Evolutionary conservation across 169 alveolate genomes (phyloP), one percentile per base, ranked within the genome.

Genomic region (Ichthyophthirius multifiliis): DNA sequence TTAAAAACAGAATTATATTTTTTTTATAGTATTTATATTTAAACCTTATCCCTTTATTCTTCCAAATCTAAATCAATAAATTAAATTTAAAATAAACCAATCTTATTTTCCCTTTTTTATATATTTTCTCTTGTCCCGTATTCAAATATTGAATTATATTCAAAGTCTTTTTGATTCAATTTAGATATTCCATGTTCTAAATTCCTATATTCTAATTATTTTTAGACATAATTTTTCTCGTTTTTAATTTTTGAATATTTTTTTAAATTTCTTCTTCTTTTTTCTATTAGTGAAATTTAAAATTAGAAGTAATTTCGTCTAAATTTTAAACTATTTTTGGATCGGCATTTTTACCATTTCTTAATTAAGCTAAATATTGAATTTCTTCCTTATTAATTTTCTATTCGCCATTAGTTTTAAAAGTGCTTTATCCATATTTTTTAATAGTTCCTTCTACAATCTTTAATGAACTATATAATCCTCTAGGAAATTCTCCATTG

Each of bases 171-270:
- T 39, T 34, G 12, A 39, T 67, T 67, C 2, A 34, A 16, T 5
- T 71, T 81, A n/a, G 86, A 67, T n/a, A 81, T 44, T n/a, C 86
- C 86, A 37, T 81, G 43, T 71, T 81, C 86, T 30, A 81, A 35
- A 12, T 76, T 35, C 43, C 86, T 81, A 34, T 47, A 71, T 32
- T 44, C 80, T 30, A 81, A 47, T n/a, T 71, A 10, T n/a, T 67
- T 81, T 81, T 82, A 47, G 16, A 67, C 37, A 27, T 30, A 39
- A 4, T 27, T 30, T n/a, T 81, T 81, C 55, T 81, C 16, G 44
- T 73, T 46, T 44, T 15, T 15, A 47, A 43, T 41, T 15, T 67
- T 44, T 34, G 44, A 44, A 20, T 48, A 35, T 47, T 48, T 39
- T 15, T 37, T 81, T 74, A 4, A 18, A 47, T 48, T 55, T 32